Evolutionary conservation across 1,284 basidiomycete species (phyloP).

Genomic region (Polyporus tsugae): DNA sequence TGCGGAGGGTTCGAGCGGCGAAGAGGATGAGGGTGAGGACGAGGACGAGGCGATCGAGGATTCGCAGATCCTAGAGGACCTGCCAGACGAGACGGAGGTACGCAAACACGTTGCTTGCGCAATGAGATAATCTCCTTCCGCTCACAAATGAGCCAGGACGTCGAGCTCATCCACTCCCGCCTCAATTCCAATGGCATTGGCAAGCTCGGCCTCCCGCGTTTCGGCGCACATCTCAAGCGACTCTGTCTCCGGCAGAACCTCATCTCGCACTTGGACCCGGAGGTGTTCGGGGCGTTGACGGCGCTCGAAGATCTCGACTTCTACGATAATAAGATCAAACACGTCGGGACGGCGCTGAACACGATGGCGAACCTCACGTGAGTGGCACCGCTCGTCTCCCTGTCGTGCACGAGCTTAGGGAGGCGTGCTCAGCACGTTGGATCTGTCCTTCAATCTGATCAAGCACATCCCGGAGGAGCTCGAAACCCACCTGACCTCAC

Average conservation of each 20-base stretch:
- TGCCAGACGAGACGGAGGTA: conserved; percentile 75
- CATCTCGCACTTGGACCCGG: conserved; percentile 74
- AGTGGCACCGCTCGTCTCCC: conserved; percentile 42
- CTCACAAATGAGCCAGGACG: conserved; percentile 61
- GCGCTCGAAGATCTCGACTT: conserved; percentile 91
- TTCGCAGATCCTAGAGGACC: conserved; percentile 55
- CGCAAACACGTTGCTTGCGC: conserved; percentile 25
- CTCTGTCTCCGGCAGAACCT: conserved; percentile 93
- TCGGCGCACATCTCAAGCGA: conserved; percentile 73
- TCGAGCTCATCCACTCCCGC: conserved; percentile 90
- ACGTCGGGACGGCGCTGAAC: conserved; percentile 71
- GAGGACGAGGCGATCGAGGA: conserved; percentile 48
- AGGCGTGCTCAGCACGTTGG: conserved; percentile 69
- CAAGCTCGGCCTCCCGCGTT: conserved; percentile 74
- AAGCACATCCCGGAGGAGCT: conserved; percentile 73
- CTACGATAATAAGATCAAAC: conserved; percentile 94
- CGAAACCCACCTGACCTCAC: conserved; percentile 58
- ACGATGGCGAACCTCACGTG: conserved; percentile 73
- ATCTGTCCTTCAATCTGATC: conserved; percentile 96
- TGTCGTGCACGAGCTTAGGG: neutral
- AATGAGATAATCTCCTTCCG: too few species aligned
- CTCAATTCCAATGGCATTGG: conserved; percentile 64
- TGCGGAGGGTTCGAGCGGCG: conserved; percentile 44
- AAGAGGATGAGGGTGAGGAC: conserved; percentile 45
- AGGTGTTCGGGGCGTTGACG: conserved; percentile 70